These are phyloP conservation scores for Brassica cretica DNA, from an alignment of 345 rosid species.

Conservation along the genomic window DNA sequence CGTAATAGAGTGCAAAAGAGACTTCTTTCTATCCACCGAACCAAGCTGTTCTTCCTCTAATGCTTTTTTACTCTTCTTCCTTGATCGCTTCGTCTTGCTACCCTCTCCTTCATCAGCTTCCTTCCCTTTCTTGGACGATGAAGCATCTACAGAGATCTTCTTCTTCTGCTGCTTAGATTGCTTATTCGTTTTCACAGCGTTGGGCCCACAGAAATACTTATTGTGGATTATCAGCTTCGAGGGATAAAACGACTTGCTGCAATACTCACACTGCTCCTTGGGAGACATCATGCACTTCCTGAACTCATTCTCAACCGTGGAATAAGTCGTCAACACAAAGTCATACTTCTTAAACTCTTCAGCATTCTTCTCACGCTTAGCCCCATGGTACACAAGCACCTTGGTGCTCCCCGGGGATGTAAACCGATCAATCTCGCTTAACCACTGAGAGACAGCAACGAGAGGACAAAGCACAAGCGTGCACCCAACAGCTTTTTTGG, in stretches of 20 bases:
- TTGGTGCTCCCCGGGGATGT: conserved; percentile 75
- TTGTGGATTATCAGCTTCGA: conserved; percentile 55
- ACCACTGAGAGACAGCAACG: conserved; percentile 96
- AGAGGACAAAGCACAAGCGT: conserved; percentile 94
- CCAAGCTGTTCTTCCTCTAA: conserved; percentile 31
- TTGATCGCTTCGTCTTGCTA: conserved; percentile 28
- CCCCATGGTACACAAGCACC: conserved; percentile 84
- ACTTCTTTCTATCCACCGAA: conserved; percentile 44
- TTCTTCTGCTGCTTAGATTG: conserved; percentile 87
- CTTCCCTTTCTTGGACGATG: conserved; percentile 28
- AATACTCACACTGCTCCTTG: conserved; percentile 61
- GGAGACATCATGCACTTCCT: conserved; percentile 63
- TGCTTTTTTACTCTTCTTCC: conserved; percentile 35
- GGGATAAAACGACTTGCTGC: conserved; percentile 60
- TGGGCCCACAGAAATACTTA: conserved; percentile 77
- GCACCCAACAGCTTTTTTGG: conserved; percentile 35
- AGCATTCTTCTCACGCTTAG: conserved; percentile 56
- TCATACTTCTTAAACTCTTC: conserved; percentile 64
- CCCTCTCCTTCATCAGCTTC: conserved; percentile 31
- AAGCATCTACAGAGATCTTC: conserved; percentile 48
- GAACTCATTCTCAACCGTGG: conserved; percentile 76
- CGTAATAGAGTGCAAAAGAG: conserved; percentile 70
- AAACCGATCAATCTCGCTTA: conserved; percentile 69
- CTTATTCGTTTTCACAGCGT: conserved; percentile 65
- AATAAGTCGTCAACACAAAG: conserved; percentile 91